A percentile compares a stretch with the other conserved stretches of the same genome.
phyloP scores from a whole-genome alignment of 768 basidiomycete genomes.

The Amanita pseudoporphyria region DNA sequence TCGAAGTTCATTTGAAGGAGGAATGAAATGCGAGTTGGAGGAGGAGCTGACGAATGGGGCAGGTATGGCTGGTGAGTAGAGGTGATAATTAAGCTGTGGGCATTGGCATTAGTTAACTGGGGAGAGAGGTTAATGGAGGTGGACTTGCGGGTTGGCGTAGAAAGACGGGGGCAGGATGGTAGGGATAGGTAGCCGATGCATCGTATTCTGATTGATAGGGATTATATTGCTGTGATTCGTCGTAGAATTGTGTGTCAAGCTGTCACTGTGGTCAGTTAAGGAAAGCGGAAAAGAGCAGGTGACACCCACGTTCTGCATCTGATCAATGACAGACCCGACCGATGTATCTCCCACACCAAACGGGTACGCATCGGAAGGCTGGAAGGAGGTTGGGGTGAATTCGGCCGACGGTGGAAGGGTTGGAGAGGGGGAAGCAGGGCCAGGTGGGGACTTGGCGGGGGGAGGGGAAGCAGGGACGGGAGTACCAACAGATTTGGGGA shows the following conservation, averaged over 20 bases:
- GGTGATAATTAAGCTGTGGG: slow-evolving; percentile 79
- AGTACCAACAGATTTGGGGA: slow-evolving; percentile 46
- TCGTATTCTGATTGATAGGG: slow-evolving; percentile 7
- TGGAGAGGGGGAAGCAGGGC: background rate
- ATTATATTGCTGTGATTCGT: slow-evolving; percentile 8
- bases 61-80: slow-evolving; percentile 72
- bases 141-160: slow-evolving; percentile 6
- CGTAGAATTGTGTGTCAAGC: slow-evolving; percentile 5
- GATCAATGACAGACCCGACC: slow-evolving; percentile 19
- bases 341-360: slow-evolving; percentile 12
- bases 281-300: background rate
- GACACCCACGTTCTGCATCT: slow-evolving; percentile 23
- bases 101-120: background rate
- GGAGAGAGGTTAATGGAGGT: too few relatives aligned
- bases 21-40: slow-evolving; percentile 60
- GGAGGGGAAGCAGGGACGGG: slow-evolving; percentile 21
- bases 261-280: slow-evolving; percentile 2
- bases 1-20: slow-evolving; percentile 32
- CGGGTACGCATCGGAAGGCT: slow-evolving; percentile 18
- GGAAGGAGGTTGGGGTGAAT: slow-evolving; percentile 8
- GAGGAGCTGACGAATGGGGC: slow-evolving; percentile 38
- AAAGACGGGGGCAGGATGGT: slow-evolving; percentile 5
- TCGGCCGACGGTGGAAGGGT: background rate
- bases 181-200: background rate
- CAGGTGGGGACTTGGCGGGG: background rate